Evolutionary conservation across 148 eudicot species (phyloP).

Genomic region (Arbutus unedo): DNA sequence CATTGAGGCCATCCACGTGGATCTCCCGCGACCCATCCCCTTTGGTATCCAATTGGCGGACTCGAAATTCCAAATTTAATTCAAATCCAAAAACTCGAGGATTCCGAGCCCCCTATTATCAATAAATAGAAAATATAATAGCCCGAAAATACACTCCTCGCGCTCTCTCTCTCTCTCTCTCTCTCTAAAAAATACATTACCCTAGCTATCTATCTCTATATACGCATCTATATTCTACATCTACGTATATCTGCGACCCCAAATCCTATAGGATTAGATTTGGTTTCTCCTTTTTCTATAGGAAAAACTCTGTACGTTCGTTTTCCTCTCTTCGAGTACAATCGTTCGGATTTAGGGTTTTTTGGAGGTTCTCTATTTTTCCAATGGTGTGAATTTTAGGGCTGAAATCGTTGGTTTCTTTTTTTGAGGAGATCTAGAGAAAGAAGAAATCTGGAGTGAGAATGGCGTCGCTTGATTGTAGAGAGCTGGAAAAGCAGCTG

Average conservation of each 20-base stretch:
- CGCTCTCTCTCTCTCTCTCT: neutral
- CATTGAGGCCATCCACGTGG: conserved; percentile 2
- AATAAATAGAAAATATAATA: neutral
- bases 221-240: neutral
- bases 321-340: neutral
- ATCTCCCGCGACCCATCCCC: neutral
- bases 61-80: conserved; percentile 16
- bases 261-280: neutral
- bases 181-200: neutral
- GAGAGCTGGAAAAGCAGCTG: conserved; percentile 50
- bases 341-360: neutral
- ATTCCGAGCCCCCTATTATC: conserved; percentile 1
- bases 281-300: neutral
- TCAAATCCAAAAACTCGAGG: conserved; percentile 8
- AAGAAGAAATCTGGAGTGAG: conserved; percentile 1
- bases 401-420: neutral
- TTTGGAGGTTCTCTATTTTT: neutral
- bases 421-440: conserved; percentile 1
- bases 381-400: neutral
- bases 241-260: neutral
- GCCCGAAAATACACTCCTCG: neutral
- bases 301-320: neutral
- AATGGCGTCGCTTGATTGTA: conserved; percentile 40
- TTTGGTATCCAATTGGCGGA: conserved; percentile 20
- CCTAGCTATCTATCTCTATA: neutral